Evolutionary conservation across 192 early-diverging fungal species (phyloP).

Genomic region (Entophlyctis helioformis): DNA sequence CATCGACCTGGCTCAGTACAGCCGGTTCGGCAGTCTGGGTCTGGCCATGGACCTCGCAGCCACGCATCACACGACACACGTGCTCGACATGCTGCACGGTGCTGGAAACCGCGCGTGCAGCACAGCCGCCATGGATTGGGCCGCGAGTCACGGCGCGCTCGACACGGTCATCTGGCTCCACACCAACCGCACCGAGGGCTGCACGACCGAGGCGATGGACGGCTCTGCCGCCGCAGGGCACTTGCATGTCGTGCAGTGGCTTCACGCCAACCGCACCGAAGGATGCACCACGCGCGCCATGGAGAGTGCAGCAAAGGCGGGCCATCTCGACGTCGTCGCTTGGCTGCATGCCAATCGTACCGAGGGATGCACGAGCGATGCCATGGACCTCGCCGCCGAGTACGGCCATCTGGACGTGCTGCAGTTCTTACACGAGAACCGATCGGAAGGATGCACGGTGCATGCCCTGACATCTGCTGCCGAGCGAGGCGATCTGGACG

Average conservation of each 20-base stretch:
- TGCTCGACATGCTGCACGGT: slow-evolving; percentile 2
- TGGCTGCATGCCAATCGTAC: too few species aligned
- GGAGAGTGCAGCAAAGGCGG: too few species aligned
- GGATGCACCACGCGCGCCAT: too few species aligned
- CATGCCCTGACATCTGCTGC: too few species aligned
- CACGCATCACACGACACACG: slow-evolving; percentile 1
- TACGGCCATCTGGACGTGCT: slow-evolving; percentile 8
- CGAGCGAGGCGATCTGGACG: too few species aligned
- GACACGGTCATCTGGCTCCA: slow-evolving; percentile 5
- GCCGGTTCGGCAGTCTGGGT: too few species aligned
- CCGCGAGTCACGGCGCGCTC: slow-evolving; percentile 10
- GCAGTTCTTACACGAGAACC: slow-evolving; percentile 11
- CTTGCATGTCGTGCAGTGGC: too few species aligned
- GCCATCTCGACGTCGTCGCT: too few species aligned
- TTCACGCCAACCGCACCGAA: too few species aligned
- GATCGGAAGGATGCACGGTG: slow-evolving; percentile 13
- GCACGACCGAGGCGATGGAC: slow-evolving; percentile 2
- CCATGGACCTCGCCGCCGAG: slow-evolving; percentile 12
- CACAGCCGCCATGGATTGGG: slow-evolving; percentile 7
- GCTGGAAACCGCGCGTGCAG: slow-evolving; percentile 5
- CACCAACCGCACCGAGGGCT: too few species aligned
- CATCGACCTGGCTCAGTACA: too few species aligned
- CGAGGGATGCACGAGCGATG: slow-evolving; percentile 8
- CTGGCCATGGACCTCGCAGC: slow-evolving; percentile 9
- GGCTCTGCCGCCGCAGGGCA: slow-evolving; percentile 4